Base-by-base conservation (phyloP, 305 asterid genomes). In the Fraxinus ornus region DNA sequence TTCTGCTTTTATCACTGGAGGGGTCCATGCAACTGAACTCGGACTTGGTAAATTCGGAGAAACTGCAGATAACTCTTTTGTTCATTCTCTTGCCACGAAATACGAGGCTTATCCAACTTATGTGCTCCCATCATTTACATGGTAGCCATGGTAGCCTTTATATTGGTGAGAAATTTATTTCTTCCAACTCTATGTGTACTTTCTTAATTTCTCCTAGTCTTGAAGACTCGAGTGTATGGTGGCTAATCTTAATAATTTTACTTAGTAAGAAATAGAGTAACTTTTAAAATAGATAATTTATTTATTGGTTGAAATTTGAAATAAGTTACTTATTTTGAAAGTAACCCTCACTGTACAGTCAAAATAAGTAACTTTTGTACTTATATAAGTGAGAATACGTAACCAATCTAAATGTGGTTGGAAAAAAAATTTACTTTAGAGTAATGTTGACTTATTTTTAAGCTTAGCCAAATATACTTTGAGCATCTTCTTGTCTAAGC, bases 11-110 rank as follows among this genome's bases (percentile, higher is more conserved):
- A 84, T 89, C 70, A 93, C 97, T 3, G 85, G 97, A 36, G 99
- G 99, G 71, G 86, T 96, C 82, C 99, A 96, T 83, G 94, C 97
- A 47, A 77, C 90, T 60, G 97, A 96, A 84, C 97, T 96, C 57
- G 97, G 97, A 57, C 90, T 93, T 2, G 10, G 44, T 57, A 83
- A 87, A 76, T 93, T 93, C 35, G 97, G 97, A 84, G 95, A 94
- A 83, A 83, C 86, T 37, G 97, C 92, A 5, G 86, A 88, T 44
- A 88, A 89, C 77, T 83, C 92, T 73, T 86, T 87, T 28, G 88
- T 94, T 80, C 86, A 22, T 44, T 90, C 95, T 76, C 97, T 96
- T 78, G 87, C 93, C 81, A 80, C 80, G 15, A 89, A 88, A 82
- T 86, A 88, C 26, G 90, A 89, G 82, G 98, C 98, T 37, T 86